Evolutionary conservation across 2,329 filamentous ascomycete species (phyloP), one percentile per base, ranked within the genome.

Genomic region (Dendrostoma leiphaemia): DNA sequence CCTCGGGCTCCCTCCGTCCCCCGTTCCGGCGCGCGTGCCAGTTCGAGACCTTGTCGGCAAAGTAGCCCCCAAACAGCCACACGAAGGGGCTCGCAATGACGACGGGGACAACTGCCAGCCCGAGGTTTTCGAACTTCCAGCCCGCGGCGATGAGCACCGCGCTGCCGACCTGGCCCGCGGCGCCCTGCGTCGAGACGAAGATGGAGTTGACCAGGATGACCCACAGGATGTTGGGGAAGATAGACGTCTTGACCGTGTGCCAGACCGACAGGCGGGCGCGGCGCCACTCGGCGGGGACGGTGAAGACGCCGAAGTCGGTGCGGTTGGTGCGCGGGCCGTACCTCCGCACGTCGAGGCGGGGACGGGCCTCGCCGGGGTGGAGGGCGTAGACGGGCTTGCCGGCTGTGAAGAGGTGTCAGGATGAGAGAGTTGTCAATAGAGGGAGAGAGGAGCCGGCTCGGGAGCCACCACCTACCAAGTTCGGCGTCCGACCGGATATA

Each of bases 141-240:
- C 65, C 64, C 10, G 54, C 60, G 15, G 58, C 59, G 32, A 62
- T 60, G 31, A 64, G 63, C 17, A 61, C 56, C 10, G 53, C 59
- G 23, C 53, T 60, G 41, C 50, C 48, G 38, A 56, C 63, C 60
- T 64, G 65, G 37, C 54, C 49, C 12, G 60, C 58, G 6, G 64
- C 61, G 34, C 51, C 62, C 31, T 63, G 61, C 26, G 61, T 61
- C 24, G 59, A 60, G 24, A 63, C 54, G 56, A 66, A 58, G 44
- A 61, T 52, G 44, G 57, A 61, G 48, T 65, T 66, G 35, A 63
- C 52, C n/a, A 67, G 47, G 8, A 66, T 62, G 23, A 60, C 60
- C 61, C 65, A 69, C 6, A 67, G 34, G 29, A 69, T 59, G 43
- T 64, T 61, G 3, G 67, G 66, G 58, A 67, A 67, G 15, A 64